These are phyloP conservation scores for Penicillium rolfsii DNA, from an alignment of 2,329 filamentous ascomycete genomes.

Conservation along the genomic window DNA sequence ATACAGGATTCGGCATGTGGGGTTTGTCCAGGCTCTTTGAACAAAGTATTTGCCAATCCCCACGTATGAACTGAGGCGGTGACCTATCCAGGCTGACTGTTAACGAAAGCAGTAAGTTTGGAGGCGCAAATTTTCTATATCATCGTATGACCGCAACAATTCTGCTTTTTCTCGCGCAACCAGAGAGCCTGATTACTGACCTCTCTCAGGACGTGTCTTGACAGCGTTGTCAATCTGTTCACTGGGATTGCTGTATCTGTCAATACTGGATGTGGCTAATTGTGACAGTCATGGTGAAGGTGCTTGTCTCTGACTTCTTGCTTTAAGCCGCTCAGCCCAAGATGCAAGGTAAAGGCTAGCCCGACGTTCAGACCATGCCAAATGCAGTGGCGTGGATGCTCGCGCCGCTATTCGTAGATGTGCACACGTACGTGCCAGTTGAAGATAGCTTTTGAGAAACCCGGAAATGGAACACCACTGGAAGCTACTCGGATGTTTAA, in stretches of 20 bases:
- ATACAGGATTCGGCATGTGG: slow-evolving; percentile 1
- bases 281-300: background rate
- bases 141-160: background rate
- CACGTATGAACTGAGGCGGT: background rate
- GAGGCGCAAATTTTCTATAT: background rate
- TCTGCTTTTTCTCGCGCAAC: background rate
- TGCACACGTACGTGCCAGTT: slow-evolving; percentile 46
- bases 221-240: background rate
- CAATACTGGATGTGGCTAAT: background rate
- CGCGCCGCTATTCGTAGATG: slow-evolving; percentile 40
- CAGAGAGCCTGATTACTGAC: background rate
- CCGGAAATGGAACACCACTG: slow-evolving; percentile 42
- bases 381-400: slow-evolving; percentile 27
- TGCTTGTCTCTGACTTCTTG: background rate
- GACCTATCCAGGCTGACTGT: background rate
- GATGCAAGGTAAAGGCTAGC: background rate
- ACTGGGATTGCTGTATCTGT: background rate
- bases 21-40: background rate
- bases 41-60: background rate
- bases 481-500: slow-evolving; percentile 27
- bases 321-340: background rate
- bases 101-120: background rate
- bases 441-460: slow-evolving; percentile 39
- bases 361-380: slow-evolving; percentile 25
- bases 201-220: background rate